Evolutionary conservation across 2,329 filamentous ascomycete species (phyloP).

Genomic region (Alternaria longipes): DNA sequence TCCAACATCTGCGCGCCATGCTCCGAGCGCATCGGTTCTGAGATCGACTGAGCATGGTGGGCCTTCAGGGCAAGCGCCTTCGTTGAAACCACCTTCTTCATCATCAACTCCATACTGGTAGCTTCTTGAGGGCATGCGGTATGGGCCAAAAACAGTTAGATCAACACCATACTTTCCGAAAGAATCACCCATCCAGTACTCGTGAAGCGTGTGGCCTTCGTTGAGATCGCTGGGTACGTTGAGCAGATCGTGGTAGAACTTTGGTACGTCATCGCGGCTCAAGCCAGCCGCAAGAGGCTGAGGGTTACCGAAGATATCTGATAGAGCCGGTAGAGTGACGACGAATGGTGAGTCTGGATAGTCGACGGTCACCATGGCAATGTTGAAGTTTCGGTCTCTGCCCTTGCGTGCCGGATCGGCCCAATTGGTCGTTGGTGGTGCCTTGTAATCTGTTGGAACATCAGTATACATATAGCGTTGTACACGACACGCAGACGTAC

Average conservation of each 20-base stretch:
- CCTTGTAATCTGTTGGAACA: conserved; percentile 52
- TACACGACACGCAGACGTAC: conserved; percentile 30
- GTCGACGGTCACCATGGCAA: conserved; percentile 63
- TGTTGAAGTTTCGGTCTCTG: conserved; percentile 63
- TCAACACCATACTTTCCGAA: conserved; percentile 63
- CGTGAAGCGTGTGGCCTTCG: conserved; percentile 62
- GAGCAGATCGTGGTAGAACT: conserved; percentile 62
- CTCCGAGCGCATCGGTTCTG: conserved; percentile 59
- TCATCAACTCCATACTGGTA: conserved; percentile 63
- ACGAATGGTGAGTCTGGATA: conserved; percentile 62
- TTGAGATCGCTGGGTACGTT: conserved; percentile 62
- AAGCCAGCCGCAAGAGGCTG: conserved; percentile 55
- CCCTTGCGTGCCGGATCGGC: conserved; percentile 57
- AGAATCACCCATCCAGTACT: conserved; percentile 68
- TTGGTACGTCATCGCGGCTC: conserved; percentile 58
- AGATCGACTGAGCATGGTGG: conserved; percentile 59
- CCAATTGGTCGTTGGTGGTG: conserved; percentile 61
- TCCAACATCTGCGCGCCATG: conserved; percentile 63
- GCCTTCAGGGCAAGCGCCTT: conserved; percentile 57
- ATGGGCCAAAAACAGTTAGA: conserved; percentile 63
- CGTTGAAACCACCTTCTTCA: conserved; percentile 56
- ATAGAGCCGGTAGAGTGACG: conserved; percentile 57
- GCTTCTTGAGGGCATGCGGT: conserved; percentile 58
- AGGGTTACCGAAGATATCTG: conserved; percentile 63
- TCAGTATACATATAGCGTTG: conserved; percentile 59